These are phyloP conservation scores for Peterozyma toletana DNA, from an alignment of 805 yeast genomes.

Conservation along the genomic window DNA sequence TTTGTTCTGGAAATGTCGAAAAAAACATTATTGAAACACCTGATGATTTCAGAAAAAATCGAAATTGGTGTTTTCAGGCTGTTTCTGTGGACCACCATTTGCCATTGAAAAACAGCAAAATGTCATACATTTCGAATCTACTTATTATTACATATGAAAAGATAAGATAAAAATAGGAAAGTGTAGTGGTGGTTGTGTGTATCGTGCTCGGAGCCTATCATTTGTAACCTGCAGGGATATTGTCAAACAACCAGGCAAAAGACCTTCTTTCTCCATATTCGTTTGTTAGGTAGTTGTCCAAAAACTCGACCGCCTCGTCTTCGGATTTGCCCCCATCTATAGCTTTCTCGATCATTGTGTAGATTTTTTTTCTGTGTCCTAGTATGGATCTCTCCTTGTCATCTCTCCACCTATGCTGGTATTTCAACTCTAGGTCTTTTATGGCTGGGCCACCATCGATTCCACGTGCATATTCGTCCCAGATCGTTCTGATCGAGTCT, in stretches of 20 bases:
- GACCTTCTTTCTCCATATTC: conserved; percentile 19
- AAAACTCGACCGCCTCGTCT: conserved; percentile 21
- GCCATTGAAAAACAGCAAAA: too few species aligned
- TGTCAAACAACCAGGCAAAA: conserved; percentile 22
- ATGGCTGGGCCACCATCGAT: conserved; percentile 45
- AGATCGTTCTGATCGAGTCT: conserved; percentile 40
- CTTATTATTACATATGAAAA: too few species aligned
- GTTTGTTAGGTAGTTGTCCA: conserved; percentile 22
- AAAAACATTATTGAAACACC: too few species aligned
- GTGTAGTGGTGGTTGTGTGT: background rate
- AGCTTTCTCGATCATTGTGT: conserved; percentile 41
- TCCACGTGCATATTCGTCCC: conserved; percentile 52
- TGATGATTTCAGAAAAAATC: too few species aligned
- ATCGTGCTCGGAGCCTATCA: background rate
- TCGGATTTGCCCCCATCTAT: conserved; percentile 21
- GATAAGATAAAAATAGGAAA: too few species aligned
- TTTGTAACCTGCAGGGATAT: conserved; percentile 19
- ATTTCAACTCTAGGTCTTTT: conserved; percentile 37
- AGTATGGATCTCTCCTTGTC: conserved; percentile 46
- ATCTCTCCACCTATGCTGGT: conserved; percentile 47
- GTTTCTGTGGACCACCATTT: too few species aligned
- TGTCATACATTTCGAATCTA: too few species aligned
- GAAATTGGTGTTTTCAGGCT: too few species aligned
- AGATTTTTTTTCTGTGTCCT: conserved; percentile 43
- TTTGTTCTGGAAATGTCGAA: too few species aligned